Percentiles rank a stretch among this genome's conserved stretches.
phyloP scores from a whole-genome alignment of 2,329 filamentous ascomycete genomes.

The Apiospora sp. region DNA sequence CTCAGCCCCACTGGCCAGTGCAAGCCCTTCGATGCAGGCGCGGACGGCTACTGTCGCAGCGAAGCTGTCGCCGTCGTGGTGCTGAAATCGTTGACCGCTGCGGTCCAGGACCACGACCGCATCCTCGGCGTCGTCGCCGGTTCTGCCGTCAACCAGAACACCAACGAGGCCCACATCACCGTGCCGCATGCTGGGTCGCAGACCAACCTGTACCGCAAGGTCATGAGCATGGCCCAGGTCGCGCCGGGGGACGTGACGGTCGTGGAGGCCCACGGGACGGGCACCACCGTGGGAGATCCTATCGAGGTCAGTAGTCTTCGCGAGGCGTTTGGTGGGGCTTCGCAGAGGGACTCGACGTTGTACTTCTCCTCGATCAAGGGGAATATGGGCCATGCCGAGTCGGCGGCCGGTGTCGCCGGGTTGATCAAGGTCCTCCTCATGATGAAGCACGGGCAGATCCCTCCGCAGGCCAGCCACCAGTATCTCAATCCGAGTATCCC shows the following conservation, averaged over 20 bases:
- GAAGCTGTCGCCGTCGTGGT: slow-evolving; percentile 57
- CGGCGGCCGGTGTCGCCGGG: slow-evolving; percentile 40
- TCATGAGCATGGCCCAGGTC: slow-evolving; percentile 39
- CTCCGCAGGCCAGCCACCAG: slow-evolving; percentile 38
- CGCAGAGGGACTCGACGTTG: slow-evolving; percentile 21
- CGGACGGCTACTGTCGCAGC: slow-evolving; percentile 61
- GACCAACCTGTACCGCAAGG: slow-evolving; percentile 40
- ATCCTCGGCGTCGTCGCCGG: slow-evolving; percentile 50
- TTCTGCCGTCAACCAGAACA: slow-evolving; percentile 51
- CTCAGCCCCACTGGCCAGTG: slow-evolving; percentile 40
- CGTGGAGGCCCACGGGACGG: slow-evolving; percentile 53
- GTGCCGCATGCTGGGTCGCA: slow-evolving; percentile 47
- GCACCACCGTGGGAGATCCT: slow-evolving; percentile 47
- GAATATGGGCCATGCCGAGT: slow-evolving; percentile 42
- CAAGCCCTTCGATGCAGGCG: slow-evolving; percentile 49
- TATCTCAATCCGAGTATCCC: slow-evolving; percentile 41
- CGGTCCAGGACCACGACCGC: slow-evolving; percentile 55
- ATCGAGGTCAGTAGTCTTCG: slow-evolving; percentile 36
- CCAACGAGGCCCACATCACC: slow-evolving; percentile 49
- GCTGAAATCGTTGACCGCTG: slow-evolving; percentile 56
- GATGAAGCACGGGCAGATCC: slow-evolving; percentile 38
- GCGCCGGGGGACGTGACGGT: slow-evolving; percentile 38
- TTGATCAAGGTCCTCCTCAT: slow-evolving; percentile 44
- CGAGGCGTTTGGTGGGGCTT: slow-evolving; percentile 33
- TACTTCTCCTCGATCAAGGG: slow-evolving; percentile 42